Base-by-base conservation (phyloP, 805 yeast genomes). In the Candida ovalis region DNA sequence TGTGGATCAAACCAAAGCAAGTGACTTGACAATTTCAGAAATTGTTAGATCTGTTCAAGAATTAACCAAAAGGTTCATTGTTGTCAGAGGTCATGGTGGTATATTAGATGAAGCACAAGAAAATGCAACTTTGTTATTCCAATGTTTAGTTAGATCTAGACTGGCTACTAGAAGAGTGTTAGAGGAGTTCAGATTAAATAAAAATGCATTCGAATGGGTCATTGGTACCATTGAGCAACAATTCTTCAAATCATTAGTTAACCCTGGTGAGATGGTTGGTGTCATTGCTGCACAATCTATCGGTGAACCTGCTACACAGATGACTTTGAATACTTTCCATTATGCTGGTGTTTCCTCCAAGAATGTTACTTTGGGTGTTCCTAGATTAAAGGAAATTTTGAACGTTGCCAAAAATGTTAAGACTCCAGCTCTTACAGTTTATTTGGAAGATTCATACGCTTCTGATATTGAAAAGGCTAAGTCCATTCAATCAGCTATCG, bases 341-440 rank as follows among this genome's bases (percentile, higher is more conserved):
- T 90, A 88, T 75, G 97, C 97, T 17, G 97, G 97, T 84, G 97
- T 90, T 51, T 90, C 96, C 30, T 88, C 96, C 3, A 90, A 89
- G 84, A 90, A 90, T 68, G 97, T 90, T 54, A 90, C 97, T 3
- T 80, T 92, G 56, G 97, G 97, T 81, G 97, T 90, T 64, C 97
- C 97, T 51, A 95, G 97, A 78, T 79, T 91, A 69, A 91, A 91
- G 80, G 98, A 91, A 75, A 94, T 94, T 81, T 80, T 94, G 70
- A 92, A 92, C 67, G 99, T 94, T 56, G 99, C 99, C 10, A 94
- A 94, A 74, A 92, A 88, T 62, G 91, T 94, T 77, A 94, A 92
- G 72, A 94, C 99, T n/a, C 99, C 99, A n/a, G 95, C 97, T 13
- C 76, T 92, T 65, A 90, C 97, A 9, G 96, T 92, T n/a, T 94